A percentile compares a stretch with the other conserved stretches of the same genome.
phyloP scores from a whole-genome alignment of 1,139 yeast genomes.

The Lodderomyces parapsilosis region DNA sequence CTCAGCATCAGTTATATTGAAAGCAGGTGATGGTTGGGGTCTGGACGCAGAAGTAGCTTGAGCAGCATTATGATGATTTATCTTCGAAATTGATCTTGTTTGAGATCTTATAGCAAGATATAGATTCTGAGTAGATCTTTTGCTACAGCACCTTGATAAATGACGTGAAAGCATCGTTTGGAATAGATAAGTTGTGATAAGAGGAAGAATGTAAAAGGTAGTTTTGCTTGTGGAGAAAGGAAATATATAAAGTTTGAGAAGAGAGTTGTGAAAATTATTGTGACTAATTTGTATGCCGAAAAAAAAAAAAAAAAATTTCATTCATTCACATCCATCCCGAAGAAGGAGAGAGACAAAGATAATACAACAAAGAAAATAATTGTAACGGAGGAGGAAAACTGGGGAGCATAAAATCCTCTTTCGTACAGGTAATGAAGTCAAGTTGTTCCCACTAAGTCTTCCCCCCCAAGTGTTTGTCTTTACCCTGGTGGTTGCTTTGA shows the following conservation, averaged over 20 bases:
- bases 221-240: background rate
- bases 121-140: constrained; percentile 7
- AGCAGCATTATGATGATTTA: constrained; percentile 35
- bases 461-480: no score
- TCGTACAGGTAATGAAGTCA: no score
- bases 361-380: no score
- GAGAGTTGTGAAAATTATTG: background rate
- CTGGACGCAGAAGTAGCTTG: constrained; percentile 26
- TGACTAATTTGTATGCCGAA: background rate
- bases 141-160: constrained; percentile 9
- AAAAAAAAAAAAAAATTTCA: background rate
- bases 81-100: constrained; percentile 32
- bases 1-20: constrained; percentile 26
- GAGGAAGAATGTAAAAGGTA: background rate
- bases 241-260: background rate
- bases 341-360: background rate
- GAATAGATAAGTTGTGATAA: background rate
- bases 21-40: constrained; percentile 43
- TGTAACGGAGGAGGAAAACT: no score
- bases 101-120: constrained; percentile 10
- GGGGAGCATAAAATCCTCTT: no score
- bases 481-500: no score
- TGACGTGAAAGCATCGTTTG: constrained; percentile 14
- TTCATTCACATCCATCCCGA: background rate
- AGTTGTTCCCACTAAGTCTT: no score